Conservation (phyloP, 2,329 filamentous ascomycete genomes). For the Moelleriella libera region DNA sequence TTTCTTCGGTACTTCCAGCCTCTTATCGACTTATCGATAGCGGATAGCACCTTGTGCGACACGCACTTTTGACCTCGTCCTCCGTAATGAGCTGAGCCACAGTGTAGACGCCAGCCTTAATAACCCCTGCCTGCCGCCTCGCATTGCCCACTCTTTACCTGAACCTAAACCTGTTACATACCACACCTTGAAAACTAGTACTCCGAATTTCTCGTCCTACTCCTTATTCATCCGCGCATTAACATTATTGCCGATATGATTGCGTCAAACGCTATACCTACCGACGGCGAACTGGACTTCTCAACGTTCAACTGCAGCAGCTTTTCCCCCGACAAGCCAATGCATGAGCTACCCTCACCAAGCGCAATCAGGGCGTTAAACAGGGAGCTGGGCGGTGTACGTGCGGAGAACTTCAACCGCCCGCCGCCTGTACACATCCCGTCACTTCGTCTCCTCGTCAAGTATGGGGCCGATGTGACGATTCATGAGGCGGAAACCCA, state of each 20-base stretch:
- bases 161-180: neutral
- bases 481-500: conserved; percentile 15
- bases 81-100: neutral
- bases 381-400: conserved; percentile 5
- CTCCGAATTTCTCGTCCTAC: neutral
- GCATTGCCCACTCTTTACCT: neutral
- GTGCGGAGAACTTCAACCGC: conserved; percentile 9
- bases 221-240: neutral
- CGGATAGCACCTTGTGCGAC: too few relatives aligned
- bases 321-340: conserved; percentile 10
- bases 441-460: conserved; percentile 17
- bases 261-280: neutral
- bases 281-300: neutral
- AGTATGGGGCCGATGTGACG: conserved; percentile 18
- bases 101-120: neutral
- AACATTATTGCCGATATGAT: neutral
- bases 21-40: too few relatives aligned
- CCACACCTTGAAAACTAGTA: neutral
- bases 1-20: too few relatives aligned
- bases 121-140: neutral
- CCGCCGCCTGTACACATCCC: conserved; percentile 17
- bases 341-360: conserved; percentile 13
- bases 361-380: conserved; percentile 15
- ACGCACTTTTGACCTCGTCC: too few relatives aligned
- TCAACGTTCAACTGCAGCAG: conserved; percentile 2